phyloP scores from a whole-genome alignment of 768 basidiomycete genomes.

The Goffeauzyma gilvescens region DNA sequence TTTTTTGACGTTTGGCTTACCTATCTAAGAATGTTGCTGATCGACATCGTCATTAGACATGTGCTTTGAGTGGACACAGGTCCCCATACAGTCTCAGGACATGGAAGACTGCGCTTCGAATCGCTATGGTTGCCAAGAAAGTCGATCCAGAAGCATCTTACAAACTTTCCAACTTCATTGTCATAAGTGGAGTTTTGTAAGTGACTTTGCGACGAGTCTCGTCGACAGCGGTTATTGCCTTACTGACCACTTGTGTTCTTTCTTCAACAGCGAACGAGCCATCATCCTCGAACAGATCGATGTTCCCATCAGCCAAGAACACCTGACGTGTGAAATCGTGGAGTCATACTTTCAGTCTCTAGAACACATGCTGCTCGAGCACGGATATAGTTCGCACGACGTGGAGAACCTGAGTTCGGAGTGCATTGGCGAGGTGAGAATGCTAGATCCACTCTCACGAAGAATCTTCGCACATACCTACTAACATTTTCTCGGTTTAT shows the following conservation, averaged over 20 bases:
- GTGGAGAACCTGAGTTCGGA: conserved; percentile 1
- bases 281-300: conserved; percentile 10
- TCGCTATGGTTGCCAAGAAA: not conserved
- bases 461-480: not conserved
- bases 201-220: not conserved
- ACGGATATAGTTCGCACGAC: conserved; percentile 9
- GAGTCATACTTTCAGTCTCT: conserved; percentile 1
- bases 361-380: conserved; percentile 5
- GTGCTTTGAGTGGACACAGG: too few relatives aligned
- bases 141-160: conserved; percentile 7
- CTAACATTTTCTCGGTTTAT: too few relatives aligned
- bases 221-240: not conserved
- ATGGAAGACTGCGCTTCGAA: conserved; percentile 10
- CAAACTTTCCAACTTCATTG: conserved; percentile 2
- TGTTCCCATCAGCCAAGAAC: conserved; percentile 2
- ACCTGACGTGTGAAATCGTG: conserved; percentile 1
- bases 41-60: too few relatives aligned
- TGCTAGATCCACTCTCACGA: not conserved
- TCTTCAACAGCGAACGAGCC: conserved; percentile 1
- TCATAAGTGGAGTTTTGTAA: conserved; percentile 8
- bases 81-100: conserved; percentile 1
- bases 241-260: not conserved
- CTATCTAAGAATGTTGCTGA: too few relatives aligned
- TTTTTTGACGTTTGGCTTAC: too few relatives aligned
- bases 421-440: conserved; percentile 18